Evolutionary conservation across 2,329 filamentous ascomycete genomes (phyloP).

Genomic region (Phaeophleospora eucalypticola): DNA sequence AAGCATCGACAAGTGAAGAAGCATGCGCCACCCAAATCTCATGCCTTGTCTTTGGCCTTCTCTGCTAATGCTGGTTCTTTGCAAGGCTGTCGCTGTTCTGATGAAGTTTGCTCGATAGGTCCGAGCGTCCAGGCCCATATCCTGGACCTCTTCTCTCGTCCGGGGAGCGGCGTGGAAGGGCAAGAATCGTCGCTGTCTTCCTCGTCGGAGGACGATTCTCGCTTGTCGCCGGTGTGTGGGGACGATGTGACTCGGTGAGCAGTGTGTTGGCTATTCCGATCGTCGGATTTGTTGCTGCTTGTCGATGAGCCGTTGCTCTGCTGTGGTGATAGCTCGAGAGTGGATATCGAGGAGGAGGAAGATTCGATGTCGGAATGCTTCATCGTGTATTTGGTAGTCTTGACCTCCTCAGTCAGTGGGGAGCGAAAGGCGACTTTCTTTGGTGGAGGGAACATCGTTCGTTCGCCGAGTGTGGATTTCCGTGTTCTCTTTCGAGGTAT

Average conservation of each 20-base stretch:
- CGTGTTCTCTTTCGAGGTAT: constrained; percentile 29
- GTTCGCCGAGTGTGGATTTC: constrained; percentile 26
- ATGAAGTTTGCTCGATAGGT: not conserved
- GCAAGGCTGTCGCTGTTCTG: not conserved
- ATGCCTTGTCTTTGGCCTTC: not conserved
- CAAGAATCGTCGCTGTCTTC: constrained; percentile 44
- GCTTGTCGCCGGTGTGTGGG: constrained; percentile 36
- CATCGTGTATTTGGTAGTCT: constrained; percentile 51
- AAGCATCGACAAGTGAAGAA: not conserved
- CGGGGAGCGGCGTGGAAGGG: constrained; percentile 52
- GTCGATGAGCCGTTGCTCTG: constrained; percentile 7
- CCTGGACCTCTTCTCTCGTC: constrained; percentile 50
- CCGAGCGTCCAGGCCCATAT: constrained; percentile 56
- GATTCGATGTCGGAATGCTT: constrained; percentile 54
- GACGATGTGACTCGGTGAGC: constrained; percentile 4
- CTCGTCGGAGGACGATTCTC: constrained; percentile 48
- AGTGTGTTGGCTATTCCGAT: not conserved
- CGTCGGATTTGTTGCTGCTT: constrained; percentile 1
- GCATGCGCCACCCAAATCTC: not conserved
- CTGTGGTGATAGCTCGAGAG: constrained; percentile 22
- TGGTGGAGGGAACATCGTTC: constrained; percentile 49
- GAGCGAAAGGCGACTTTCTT: constrained; percentile 56
- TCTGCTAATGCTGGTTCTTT: not conserved
- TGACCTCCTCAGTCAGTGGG: constrained; percentile 57
- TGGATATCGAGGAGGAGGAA: constrained; percentile 32